Evolutionary conservation across 192 early-diverging fungal genomes (phyloP).

Genomic region (Coemansia sp.): DNA sequence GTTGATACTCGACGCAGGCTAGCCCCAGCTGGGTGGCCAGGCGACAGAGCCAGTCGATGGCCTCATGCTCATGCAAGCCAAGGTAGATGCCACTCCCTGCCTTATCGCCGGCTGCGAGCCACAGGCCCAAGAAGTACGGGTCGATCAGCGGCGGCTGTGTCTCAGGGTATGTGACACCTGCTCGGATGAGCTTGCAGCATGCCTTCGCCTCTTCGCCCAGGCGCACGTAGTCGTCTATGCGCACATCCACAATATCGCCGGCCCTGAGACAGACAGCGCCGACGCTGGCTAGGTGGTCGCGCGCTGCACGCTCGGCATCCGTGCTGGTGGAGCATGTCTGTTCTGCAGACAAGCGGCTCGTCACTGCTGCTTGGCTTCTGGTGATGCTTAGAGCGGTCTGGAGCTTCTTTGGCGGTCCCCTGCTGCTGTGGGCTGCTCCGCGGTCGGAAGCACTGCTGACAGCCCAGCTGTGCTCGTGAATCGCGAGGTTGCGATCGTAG

Average conservation of each 20-base stretch:
- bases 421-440: not conserved
- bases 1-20: conserved; percentile 10
- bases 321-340: not conserved
- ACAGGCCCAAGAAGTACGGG: conserved; percentile 17
- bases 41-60: conserved; percentile 4
- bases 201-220: conserved; percentile 17
- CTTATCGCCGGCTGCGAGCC: conserved; percentile 12
- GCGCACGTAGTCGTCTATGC: conserved; percentile 21
- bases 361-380: not conserved
- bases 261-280: not conserved
- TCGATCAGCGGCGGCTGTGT: conserved; percentile 12
- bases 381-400: not conserved
- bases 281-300: conserved; percentile 4
- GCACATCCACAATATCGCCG: conserved; percentile 15
- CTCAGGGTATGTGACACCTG: conserved; percentile 10
- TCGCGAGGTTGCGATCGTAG: conserved; percentile 13
- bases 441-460: not conserved
- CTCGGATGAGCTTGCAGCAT: conserved; percentile 12
- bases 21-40: conserved; percentile 12
- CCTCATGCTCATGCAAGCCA: not conserved
- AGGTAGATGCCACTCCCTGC: conserved; percentile 12
- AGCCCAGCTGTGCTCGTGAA: conserved; percentile 12
- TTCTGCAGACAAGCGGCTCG: not conserved
- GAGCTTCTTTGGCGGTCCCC: not conserved
- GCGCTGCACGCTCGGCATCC: conserved; percentile 11